Evolutionary conservation across 2,329 filamentous ascomycete genomes (phyloP), one percentile per base, ranked within the genome.

Genomic region (Juglanconis oblonga): DNA sequence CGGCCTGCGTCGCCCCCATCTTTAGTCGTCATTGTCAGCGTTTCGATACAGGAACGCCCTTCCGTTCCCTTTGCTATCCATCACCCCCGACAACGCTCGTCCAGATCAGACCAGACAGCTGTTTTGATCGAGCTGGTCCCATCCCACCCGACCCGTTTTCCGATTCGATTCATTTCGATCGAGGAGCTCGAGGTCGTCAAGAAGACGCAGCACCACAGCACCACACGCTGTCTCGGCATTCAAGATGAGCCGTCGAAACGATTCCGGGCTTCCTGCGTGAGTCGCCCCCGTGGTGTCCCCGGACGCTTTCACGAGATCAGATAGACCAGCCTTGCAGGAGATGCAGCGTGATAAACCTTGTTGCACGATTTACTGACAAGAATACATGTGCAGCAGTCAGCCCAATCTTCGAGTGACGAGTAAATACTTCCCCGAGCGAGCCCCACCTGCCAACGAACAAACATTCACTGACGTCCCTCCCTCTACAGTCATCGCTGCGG

Each of bases 381-480:
- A 44, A 29, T 17, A 9, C 38, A 52, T 59, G 31, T 47, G 42
- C 50, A 57, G 63, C 69, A 91, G 89, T 75, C 87, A 89, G 79
- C 87, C 91, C 72, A 98, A 97, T 79, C 82, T 98, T 72, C 88
- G 94, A 78, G 87, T 98, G 68, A 97, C 93, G 70, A 97, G 94
- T 97, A 85, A 74, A 85, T 36, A 51, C n/a, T 35, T 36, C 36
- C 31, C 31, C 36, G 38, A 42, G 76, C 67, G 49, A 61, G 63
- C 64, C 59, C 53, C 62, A 57, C 58, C 58, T 62, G 59, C 59
- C 63, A 49, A 61, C 61, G 17, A 45, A 53, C 57, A 42, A 36
- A 59, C 62, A 24, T 54, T 63, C 72, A 67, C 76, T 80, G 70
- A 83, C 72, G 61, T 64, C 52, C 65, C 69, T 68, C 36, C 31